phyloP scores from a whole-genome alignment of 177 flowering plant genomes.

The Vitis hybrid region DNA sequence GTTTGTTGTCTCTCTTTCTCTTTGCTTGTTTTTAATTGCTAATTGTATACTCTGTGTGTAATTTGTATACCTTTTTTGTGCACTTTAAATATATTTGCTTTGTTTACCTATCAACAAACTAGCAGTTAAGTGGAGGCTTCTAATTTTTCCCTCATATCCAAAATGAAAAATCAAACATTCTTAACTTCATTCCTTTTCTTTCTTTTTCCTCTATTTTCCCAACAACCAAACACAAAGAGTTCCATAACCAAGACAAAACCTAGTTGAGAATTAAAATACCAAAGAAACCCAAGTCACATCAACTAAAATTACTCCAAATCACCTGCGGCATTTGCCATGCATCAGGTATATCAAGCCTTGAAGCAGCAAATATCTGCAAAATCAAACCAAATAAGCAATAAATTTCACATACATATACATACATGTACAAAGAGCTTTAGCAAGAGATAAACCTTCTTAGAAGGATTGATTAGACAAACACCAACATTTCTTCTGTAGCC shows the following conservation, averaged over 20 bases:
- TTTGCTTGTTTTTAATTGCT: too few relatives aligned
- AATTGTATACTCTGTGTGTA: too few relatives aligned
- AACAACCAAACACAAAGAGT: neutral
- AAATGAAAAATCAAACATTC: too few relatives aligned
- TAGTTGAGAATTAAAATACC: neutral
- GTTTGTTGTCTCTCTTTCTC: too few relatives aligned
- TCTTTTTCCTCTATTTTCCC: too few relatives aligned
- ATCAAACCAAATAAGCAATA: neutral
- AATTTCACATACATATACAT: neutral
- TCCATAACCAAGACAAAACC: neutral
- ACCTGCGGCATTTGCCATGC: constrained; percentile 99
- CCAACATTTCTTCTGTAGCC: constrained; percentile 86
- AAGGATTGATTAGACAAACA: constrained; percentile 69
- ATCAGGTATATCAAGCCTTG: constrained; percentile 71
- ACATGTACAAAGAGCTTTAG: neutral
- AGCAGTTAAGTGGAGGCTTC: too few relatives aligned
- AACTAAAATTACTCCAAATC: neutral
- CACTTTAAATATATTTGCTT: too few relatives aligned
- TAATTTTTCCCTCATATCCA: too few relatives aligned
- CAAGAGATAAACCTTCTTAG: constrained; percentile 49
- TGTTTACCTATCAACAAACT: too few relatives aligned
- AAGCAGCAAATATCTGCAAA: constrained; percentile 74
- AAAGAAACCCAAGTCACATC: neutral
- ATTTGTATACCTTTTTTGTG: too few relatives aligned
- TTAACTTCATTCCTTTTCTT: too few relatives aligned